Percentiles rank a stretch among this genome's conserved stretches.
Evolutionary conservation across 2,329 filamentous ascomycete species (phyloP).

Genomic region (Aspergillus costaricaensis): DNA sequence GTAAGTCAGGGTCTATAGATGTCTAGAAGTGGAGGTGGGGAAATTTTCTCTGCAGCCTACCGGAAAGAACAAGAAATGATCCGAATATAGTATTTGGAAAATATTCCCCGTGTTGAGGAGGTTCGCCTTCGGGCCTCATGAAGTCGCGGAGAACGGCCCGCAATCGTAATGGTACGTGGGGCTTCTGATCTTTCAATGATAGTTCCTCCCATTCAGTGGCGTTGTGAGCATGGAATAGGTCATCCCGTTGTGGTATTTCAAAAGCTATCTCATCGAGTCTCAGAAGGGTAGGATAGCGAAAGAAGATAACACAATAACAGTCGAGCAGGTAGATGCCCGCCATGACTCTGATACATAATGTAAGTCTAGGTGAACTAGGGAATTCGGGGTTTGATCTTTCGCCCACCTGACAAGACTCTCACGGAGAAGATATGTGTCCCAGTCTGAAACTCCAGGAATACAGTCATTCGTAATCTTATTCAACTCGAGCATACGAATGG

Average conservation of each 20-base stretch:
- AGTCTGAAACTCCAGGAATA: not conserved
- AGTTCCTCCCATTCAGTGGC: not conserved
- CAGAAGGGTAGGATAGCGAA: not conserved
- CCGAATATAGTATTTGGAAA: not conserved
- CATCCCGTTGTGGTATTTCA: not conserved
- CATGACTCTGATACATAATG: not conserved
- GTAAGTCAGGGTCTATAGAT: too few species aligned
- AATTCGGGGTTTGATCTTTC: too few species aligned
- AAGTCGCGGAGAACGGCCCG: not conserved
- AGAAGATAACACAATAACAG: conserved; percentile 1
- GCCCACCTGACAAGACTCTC: not conserved
- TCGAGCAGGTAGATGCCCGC: not conserved
- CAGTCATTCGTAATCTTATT: not conserved
- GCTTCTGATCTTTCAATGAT: not conserved
- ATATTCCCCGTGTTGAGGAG: not conserved
- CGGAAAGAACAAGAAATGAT: not conserved
- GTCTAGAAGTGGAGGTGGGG: too few species aligned
- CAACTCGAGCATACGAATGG: not conserved
- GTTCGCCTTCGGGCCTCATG: not conserved
- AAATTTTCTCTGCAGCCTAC: not conserved
- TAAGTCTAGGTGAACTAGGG: not conserved
- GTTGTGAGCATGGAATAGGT: not conserved
- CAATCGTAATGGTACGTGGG: not conserved
- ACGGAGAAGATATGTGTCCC: not conserved
- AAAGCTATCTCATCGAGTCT: not conserved